Conservation (phyloP, 495 filamentous ascomycete genomes). For the Daldinia caldariorum region DNA sequence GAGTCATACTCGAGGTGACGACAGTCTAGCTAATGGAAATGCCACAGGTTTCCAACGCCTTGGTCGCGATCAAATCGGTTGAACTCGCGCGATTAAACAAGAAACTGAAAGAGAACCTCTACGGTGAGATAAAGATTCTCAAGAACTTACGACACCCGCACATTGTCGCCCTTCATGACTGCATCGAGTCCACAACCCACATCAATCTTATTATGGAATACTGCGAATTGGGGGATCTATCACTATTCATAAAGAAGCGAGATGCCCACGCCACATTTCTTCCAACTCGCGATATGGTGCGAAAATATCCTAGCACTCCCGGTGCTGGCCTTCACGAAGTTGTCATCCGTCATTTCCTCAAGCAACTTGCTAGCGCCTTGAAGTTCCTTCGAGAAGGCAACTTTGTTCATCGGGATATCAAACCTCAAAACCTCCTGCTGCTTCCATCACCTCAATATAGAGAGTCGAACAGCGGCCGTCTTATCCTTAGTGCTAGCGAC, state of each 20-base stretch:
- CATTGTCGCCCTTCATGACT: conserved; percentile 95
- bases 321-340: conserved; percentile 91
- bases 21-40: conserved; percentile 53
- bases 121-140: conserved; percentile 92
- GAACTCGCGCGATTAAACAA: conserved; percentile 87
- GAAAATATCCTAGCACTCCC: conserved; percentile 85
- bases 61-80: conserved; percentile 96
- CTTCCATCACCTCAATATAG: conserved; percentile 79
- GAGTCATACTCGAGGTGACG: conserved; percentile 18
- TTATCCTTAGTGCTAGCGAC: conserved; percentile 70
- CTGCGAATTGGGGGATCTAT: conserved; percentile 92
- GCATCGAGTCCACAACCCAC: conserved; percentile 82
- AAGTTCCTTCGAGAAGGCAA: conserved; percentile 85
- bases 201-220: conserved; percentile 99
- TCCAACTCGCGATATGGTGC: conserved; percentile 82
- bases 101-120: conserved; percentile 95
- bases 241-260: conserved; percentile 92
- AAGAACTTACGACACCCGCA: conserved; percentile 93
- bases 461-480: conserved; percentile 52
- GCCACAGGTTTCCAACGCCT: conserved; percentile 65
- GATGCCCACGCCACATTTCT: conserved; percentile 78
- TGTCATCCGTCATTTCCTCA: conserved; percentile 91
- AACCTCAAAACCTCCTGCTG: conserved; percentile 93
- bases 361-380: conserved; percentile 92
- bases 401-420: conserved; percentile 95